A percentile compares a stretch with the other conserved stretches of the same genome.
Evolutionary conservation across 805 yeast genomes (phyloP).

Genomic region (Wickerhamomyces subpelliculosus): DNA sequence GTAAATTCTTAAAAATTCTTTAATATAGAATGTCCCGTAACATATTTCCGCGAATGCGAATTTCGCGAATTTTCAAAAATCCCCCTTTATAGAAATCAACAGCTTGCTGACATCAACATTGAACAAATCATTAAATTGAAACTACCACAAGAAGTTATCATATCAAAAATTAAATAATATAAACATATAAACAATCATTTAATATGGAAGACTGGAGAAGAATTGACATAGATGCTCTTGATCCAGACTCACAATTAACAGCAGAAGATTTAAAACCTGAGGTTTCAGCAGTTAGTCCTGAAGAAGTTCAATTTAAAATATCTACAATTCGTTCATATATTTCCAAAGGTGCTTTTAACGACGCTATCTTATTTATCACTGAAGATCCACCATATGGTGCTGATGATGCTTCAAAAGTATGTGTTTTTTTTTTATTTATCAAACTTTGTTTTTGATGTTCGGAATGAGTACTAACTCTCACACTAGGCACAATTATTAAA

Average conservation of each 20-base stretch:
- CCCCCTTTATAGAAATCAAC: no score
- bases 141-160: no score
- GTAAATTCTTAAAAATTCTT: no score
- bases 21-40: no score
- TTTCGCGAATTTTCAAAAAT: no score
- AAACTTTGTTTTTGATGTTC: slow-evolving; percentile 16
- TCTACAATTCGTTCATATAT: slow-evolving; percentile 54
- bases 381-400: slow-evolving; percentile 82
- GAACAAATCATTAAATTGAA: no score
- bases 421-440: not conserved
- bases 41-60: no score
- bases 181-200: not conserved
- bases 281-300: slow-evolving; percentile 33
- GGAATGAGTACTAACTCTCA: slow-evolving; percentile 19
- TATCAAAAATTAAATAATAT: not conserved
- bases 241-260: slow-evolving; percentile 65
- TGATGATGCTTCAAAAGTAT: slow-evolving; percentile 44
- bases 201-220: slow-evolving; percentile 81
- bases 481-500: slow-evolving; percentile 35
- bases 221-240: slow-evolving; percentile 88
- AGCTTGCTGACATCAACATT: no score
- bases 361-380: slow-evolving; percentile 60
- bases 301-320: slow-evolving; percentile 49
- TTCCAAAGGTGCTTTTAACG: slow-evolving; percentile 63
- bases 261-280: slow-evolving; percentile 56